Conservation (phyloP, 208 protist species). For the Trypanosoma melophagium region DNA sequence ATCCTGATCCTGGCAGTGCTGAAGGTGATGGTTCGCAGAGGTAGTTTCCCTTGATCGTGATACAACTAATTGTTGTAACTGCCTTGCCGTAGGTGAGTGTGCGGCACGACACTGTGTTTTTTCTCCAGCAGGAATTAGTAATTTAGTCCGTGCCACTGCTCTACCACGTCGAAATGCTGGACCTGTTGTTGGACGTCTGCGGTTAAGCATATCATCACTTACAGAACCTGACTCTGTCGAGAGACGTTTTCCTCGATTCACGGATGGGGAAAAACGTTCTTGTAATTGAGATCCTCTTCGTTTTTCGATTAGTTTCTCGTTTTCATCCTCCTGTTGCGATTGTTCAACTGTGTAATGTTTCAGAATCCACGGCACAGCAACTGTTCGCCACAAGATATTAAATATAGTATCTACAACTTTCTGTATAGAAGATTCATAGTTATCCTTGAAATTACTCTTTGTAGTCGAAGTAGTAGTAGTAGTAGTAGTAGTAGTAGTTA, state of each 20-base stretch:
- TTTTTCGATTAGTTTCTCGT: neutral
- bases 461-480: neutral
- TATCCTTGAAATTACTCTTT: slow-evolving; percentile 2
- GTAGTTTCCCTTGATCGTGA: no score
- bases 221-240: neutral
- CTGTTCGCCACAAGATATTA: slow-evolving; percentile 24
- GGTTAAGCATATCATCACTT: neutral
- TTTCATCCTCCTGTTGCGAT: neutral
- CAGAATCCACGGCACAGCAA: slow-evolving; percentile 33
- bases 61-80: neutral
- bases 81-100: neutral
- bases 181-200: slow-evolving; percentile 9
- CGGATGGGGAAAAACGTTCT: neutral
- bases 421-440: neutral
- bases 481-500: neutral
- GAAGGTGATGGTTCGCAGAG: no score
- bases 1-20: no score
- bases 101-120: neutral
- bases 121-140: neutral
- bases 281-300: no score
- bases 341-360: slow-evolving; percentile 2
- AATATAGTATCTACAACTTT: slow-evolving; percentile 24
- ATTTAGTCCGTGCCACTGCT: neutral
- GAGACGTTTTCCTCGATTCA: neutral
- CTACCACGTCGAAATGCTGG: neutral